A percentile compares a stretch with the other conserved stretches of the same genome.
These are phyloP conservation scores for Alternaria atra DNA, from an alignment of 2,329 filamentous ascomycete species.

Conservation along the genomic window DNA sequence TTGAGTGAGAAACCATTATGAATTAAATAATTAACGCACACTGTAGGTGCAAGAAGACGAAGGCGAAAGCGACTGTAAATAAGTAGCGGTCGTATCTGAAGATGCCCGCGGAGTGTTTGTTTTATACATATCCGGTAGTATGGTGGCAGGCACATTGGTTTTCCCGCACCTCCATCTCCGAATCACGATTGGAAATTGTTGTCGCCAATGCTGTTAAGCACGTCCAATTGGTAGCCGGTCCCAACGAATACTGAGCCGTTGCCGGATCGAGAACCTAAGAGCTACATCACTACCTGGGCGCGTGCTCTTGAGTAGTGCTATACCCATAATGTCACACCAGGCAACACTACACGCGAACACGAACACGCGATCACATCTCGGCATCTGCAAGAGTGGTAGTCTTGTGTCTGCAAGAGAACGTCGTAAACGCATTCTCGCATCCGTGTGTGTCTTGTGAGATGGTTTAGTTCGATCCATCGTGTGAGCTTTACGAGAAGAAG, in stretches of 20 bases:
- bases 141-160: background rate
- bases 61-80: background rate
- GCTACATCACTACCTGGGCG: background rate
- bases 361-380: background rate
- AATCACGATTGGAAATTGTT: background rate
- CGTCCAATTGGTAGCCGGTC: background rate
- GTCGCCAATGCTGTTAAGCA: conserved; percentile 3
- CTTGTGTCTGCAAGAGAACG: background rate
- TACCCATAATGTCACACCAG: background rate
- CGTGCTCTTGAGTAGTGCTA: background rate
- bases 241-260: background rate
- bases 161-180: background rate
- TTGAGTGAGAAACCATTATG: conserved; percentile 2
- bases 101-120: background rate
- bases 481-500: background rate
- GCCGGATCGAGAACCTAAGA: background rate
- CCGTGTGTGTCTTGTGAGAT: background rate
- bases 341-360: background rate
- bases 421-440: background rate
- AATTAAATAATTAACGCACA: background rate
- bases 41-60: background rate
- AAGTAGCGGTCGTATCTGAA: background rate
- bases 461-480: background rate
- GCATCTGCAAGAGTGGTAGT: background rate
- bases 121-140: background rate